phyloP scores from a whole-genome alignment of 2,329 filamentous ascomycete genomes.

The Pseudocercospora fuligena region DNA sequence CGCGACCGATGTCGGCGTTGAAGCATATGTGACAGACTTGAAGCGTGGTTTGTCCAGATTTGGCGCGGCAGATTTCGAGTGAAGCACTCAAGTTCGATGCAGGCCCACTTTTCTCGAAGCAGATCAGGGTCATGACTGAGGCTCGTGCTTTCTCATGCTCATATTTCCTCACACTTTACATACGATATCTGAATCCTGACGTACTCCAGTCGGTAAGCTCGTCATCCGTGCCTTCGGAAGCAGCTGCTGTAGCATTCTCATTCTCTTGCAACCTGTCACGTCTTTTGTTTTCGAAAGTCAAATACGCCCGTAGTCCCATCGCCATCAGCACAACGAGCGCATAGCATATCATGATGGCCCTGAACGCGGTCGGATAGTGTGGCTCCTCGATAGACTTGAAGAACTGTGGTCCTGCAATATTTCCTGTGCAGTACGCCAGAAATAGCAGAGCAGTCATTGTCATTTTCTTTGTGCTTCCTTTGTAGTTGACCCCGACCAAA shows the following conservation, averaged over 20 bases:
- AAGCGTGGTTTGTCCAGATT: background rate
- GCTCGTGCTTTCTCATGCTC: background rate
- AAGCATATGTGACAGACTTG: no score
- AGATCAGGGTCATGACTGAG: background rate
- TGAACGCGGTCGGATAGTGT: constrained; percentile 56
- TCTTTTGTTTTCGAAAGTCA: constrained; percentile 53
- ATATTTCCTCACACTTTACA: constrained; percentile 37
- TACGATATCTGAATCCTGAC: constrained; percentile 63
- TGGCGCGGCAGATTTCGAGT: background rate
- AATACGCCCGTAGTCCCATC: constrained; percentile 53
- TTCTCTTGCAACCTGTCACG: constrained; percentile 25
- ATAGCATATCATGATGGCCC: constrained; percentile 63
- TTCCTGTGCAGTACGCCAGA: constrained; percentile 54
- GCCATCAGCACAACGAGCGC: constrained; percentile 54
- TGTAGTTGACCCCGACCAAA: constrained; percentile 58
- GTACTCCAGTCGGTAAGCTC: constrained; percentile 66
- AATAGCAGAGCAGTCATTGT: constrained; percentile 48
- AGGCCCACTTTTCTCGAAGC: background rate
- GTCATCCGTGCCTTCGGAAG: constrained; percentile 51
- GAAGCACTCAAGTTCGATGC: background rate
- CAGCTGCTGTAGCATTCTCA: constrained; percentile 40
- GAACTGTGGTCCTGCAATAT: constrained; percentile 58
- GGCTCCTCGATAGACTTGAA: constrained; percentile 55
- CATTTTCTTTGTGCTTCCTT: constrained; percentile 47
- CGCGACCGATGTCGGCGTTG: background rate